Conservation (phyloP, 2,329 filamentous ascomycete genomes). For the Colletotrichum nymphaeae region DNA sequence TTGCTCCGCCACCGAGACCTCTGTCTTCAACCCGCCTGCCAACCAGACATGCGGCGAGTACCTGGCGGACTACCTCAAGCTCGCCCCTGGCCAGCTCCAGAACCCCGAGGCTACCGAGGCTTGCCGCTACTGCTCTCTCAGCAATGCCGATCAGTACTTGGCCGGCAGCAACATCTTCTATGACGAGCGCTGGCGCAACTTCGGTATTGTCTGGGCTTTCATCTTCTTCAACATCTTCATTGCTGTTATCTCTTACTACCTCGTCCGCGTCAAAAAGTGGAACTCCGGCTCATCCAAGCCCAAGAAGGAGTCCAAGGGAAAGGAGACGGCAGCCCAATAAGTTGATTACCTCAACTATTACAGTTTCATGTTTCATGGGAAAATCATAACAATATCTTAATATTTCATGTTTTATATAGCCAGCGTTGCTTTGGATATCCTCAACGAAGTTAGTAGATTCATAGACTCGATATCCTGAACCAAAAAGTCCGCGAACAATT, state of each 20-base stretch:
- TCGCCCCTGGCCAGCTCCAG: slow-evolving; percentile 67
- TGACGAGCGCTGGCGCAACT: slow-evolving; percentile 74
- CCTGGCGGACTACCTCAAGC: slow-evolving; percentile 64
- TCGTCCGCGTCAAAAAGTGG: slow-evolving; percentile 46
- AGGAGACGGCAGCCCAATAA: slow-evolving; percentile 7
- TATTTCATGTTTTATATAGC: slow-evolving; percentile 12
- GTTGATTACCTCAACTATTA: background rate
- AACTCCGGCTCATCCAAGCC: slow-evolving; percentile 22
- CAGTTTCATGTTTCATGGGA: background rate
- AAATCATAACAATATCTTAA: background rate
- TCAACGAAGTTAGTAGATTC: background rate
- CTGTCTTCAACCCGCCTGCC: slow-evolving; percentile 72
- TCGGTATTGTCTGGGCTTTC: slow-evolving; percentile 76
- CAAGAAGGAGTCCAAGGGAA: slow-evolving; percentile 26
- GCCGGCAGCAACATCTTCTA: slow-evolving; percentile 59
- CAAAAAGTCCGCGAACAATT: too few species aligned
- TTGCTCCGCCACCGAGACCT: slow-evolving; percentile 68
- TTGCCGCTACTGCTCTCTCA: slow-evolving; percentile 76
- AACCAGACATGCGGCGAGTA: slow-evolving; percentile 74
- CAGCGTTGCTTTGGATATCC: slow-evolving; percentile 20
- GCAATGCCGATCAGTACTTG: slow-evolving; percentile 71
- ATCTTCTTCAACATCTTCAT: slow-evolving; percentile 71
- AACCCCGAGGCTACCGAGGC: slow-evolving; percentile 65
- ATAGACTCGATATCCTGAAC: background rate
- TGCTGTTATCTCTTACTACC: slow-evolving; percentile 71